Conservation (phyloP, 805 yeast genomes). For the Blastobotrys mokoenaii region DNA sequence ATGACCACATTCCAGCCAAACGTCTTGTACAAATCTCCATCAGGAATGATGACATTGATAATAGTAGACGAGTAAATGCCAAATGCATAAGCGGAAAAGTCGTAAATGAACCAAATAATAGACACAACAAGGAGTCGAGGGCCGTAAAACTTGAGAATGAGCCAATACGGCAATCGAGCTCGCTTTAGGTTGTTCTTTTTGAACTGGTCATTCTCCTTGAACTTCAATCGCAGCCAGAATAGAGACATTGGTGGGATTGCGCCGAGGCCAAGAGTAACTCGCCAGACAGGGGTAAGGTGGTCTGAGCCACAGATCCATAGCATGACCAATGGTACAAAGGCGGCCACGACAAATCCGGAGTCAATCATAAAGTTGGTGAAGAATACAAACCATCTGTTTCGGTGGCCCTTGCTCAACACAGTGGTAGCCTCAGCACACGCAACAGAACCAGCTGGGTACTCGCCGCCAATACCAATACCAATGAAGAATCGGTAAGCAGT, state of each 20-base stretch:
- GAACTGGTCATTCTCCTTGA: constrained; percentile 67
- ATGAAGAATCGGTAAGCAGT: constrained; percentile 80
- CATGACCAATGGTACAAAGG: constrained; percentile 80
- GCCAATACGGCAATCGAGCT: constrained; percentile 55
- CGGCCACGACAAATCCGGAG: constrained; percentile 69
- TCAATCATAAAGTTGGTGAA: constrained; percentile 88
- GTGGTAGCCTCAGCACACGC: constrained; percentile 90
- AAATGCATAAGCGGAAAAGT: constrained; percentile 80
- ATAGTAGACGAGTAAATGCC: constrained; percentile 77
- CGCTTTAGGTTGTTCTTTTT: constrained; percentile 60
- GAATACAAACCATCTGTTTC: constrained; percentile 85
- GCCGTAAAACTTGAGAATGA: constrained; percentile 75
- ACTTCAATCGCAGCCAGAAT: constrained; percentile 68
- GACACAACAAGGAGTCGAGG: constrained; percentile 64
- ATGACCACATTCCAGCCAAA: constrained; percentile 92
- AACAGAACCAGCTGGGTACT: constrained; percentile 88
- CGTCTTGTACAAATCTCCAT: constrained; percentile 54
- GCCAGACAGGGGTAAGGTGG: constrained; percentile 80
- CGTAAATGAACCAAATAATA: constrained; percentile 84
- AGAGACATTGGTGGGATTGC: constrained; percentile 78
- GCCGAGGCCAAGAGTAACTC: constrained; percentile 83
- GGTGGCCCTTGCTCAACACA: constrained; percentile 64
- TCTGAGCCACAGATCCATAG: constrained; percentile 70
- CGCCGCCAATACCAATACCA: constrained; percentile 92
- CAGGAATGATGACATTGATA: constrained; percentile 50